Base-by-base conservation (phyloP, 2,329 filamentous ascomycete species). In the Clarireedia monteithiana region DNA sequence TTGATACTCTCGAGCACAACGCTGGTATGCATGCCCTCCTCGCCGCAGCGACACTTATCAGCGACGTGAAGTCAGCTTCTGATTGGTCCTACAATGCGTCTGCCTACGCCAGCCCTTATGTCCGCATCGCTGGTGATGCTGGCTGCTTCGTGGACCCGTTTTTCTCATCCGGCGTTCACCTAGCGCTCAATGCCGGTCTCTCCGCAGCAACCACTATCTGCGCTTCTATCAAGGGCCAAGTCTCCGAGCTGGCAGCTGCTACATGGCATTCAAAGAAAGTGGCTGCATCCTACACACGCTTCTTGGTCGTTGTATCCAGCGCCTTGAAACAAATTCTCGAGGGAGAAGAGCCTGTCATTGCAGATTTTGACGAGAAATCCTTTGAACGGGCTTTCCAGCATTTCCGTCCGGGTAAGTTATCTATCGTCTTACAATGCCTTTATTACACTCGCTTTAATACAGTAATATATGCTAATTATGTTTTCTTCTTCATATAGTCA, bases 11-110 rank as follows among this genome's bases (percentile, higher is more conserved):
- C 20, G 20, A 20, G 20, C 20, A 27, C 26, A 27, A 27, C 5
- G 26, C 14, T 7, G 46, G 15, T n/a, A 42, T n/a, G 12, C 14
- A 3, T n/a, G 6, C 15, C 39, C 15, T 17, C 15, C 12, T 40
- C 7, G 38, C 2, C 6, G 12, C 14, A 5, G 38, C 38, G 7
- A 24, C 23, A 15, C 34, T 50, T 14, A 20, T 40, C n/a, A 26
- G 7, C 9, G 48, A 50, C 6, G 14, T 40, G 6, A 40, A 40
- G 6, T 40, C 34, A 1, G 48, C 38, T 7, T 50, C 23, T 5
- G 38, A 50, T 9, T 50, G 24, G 66, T 78, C 75, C 1, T 77
- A 78, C 61, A 73, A 66, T 44, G 71, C 77, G 3, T 68, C 71
- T 0, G 55, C 63, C 0, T 79, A 79, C 58, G 71, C 73, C 0